Percentiles rank a stretch among this genome's conserved stretches.
Evolutionary conservation across 306 rosid genomes (phyloP).

Genomic region (Sicyos edulis): DNA sequence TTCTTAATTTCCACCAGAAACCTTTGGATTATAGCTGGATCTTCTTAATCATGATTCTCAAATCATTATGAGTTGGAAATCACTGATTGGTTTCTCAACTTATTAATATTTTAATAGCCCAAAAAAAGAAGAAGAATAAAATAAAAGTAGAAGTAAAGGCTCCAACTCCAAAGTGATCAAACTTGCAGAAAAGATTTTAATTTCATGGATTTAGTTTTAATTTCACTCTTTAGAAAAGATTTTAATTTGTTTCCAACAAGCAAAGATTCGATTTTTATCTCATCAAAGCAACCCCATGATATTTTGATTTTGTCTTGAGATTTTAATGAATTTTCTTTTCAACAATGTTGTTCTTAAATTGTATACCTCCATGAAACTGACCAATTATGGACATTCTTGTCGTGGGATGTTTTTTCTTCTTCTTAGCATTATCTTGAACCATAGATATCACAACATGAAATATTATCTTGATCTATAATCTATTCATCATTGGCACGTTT

Average conservation of each 20-base stretch:
- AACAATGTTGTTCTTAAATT: background rate
- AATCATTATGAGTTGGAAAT: background rate
- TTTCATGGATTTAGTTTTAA: background rate
- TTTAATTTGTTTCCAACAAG: conserved; percentile 3
- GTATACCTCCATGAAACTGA: background rate
- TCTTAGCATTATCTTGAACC: no score
- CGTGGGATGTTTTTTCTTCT: background rate
- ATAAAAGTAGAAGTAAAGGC: background rate
- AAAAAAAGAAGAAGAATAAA: background rate
- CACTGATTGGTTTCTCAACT: conserved; percentile 3
- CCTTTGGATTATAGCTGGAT: conserved; percentile 10
- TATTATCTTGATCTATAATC: no score
- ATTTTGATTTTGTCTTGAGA: background rate
- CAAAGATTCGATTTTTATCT: conserved; percentile 1
- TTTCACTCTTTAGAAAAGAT: background rate
- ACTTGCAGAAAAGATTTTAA: conserved; percentile 8
- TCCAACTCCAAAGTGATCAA: background rate
- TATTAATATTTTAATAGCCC: background rate
- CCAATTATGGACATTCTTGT: background rate
- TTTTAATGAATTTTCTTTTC: background rate
- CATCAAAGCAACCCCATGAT: background rate
- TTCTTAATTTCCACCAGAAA: background rate
- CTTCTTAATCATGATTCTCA: background rate
- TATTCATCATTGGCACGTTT: no score
- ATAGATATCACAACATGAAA: no score